These are phyloP conservation scores for Yamadazyma songkhlaensis DNA, from an alignment of 1,139 yeast species.

Conservation along the genomic window DNA sequence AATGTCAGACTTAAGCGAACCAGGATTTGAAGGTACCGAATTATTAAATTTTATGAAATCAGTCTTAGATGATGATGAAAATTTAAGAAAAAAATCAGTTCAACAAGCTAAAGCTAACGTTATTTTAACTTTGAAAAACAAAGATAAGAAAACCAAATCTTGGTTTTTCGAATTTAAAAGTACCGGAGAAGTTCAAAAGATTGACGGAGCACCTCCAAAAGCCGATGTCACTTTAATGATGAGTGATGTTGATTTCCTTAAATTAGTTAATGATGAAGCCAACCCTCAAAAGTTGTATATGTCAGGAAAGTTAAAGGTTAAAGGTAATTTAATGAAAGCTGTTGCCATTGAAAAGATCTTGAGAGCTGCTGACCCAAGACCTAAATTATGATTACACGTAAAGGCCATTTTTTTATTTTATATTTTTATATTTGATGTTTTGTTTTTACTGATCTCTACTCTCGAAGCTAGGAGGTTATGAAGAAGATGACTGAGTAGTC, in stretches of 20 bases:
- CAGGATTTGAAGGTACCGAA: slow-evolving; percentile 24
- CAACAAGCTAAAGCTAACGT: slow-evolving; percentile 20
- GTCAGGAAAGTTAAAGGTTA: slow-evolving; percentile 22
- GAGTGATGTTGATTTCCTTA: slow-evolving; percentile 22
- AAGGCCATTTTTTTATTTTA: not conserved
- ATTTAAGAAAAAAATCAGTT: slow-evolving; percentile 18
- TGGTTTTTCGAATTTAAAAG: slow-evolving; percentile 23
- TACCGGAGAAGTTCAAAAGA: slow-evolving; percentile 18
- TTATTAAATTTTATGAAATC: slow-evolving; percentile 22
- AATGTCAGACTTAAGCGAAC: slow-evolving; percentile 20
- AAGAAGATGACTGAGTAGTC: too few relatives aligned
- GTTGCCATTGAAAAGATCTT: slow-evolving; percentile 21
- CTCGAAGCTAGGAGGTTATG: too few relatives aligned
- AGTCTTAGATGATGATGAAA: slow-evolving; percentile 21
- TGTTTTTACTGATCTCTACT: too few relatives aligned
- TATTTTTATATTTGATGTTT: not conserved
- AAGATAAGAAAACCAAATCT: slow-evolving; percentile 19
- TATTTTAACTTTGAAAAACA: slow-evolving; percentile 19
- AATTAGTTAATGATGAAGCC: slow-evolving; percentile 22
- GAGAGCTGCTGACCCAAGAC: slow-evolving; percentile 24
- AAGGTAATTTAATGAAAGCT: slow-evolving; percentile 26
- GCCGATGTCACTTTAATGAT: slow-evolving; percentile 18
- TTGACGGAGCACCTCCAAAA: slow-evolving; percentile 20
- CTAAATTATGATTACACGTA: slow-evolving; percentile 15
- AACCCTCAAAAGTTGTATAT: slow-evolving; percentile 22